Base-by-base conservation (phyloP, 352 stramenopile species). In the Phytophthora pini region DNA sequence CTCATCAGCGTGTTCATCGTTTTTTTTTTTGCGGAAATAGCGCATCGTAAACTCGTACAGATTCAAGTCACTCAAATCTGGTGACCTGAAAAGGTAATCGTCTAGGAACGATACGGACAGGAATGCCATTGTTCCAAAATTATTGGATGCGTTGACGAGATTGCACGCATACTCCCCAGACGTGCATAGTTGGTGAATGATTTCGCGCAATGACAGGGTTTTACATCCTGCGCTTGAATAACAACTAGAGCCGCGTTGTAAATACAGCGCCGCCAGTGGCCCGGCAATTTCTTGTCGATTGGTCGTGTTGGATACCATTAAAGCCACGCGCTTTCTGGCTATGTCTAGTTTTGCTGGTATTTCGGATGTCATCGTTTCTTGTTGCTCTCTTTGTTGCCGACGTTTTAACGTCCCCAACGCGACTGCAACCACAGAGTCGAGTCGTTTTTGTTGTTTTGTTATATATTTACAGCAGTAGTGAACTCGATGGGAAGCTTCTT, bases 381-480 rank as follows among this genome's bases (percentile, higher is more conserved):
- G 17, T 8, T n/a, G 13, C 8, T 55, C 29, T 36, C 20, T 43
- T 32, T 44, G n/a, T 31, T 55, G 31, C 5, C 48, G 31, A 11
- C 48, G 8, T 27, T 55, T 55, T 20, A 55, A 55, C 7, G 48
- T 32, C 4, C 29, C 48, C 12, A 55, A 27, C 4, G 48, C 48
- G 26, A 55, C 44, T 31, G 31, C 29, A 17, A 55, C 34, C 5
- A 44, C n/a, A 27, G 31, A 55, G 22, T 43, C 48, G 3, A 55
- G 17, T 36, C 48, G 8, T n/a, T 44, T 41, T 17, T 55, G 31
- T 5, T 55, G 48, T 31, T 55, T 55, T 17, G 48, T 44, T 9
- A 45, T 11, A 44, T 55, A 55, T 22, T 55, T 55, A 22, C 31
- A 55, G 17, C 15, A 40, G 12, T 45, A 55, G 17, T 55, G 12